Percentiles rank a stretch among this genome's conserved stretches.
Conservation (phyloP, 768 basidiomycete species). For the Hirschioporus abietinus region DNA sequence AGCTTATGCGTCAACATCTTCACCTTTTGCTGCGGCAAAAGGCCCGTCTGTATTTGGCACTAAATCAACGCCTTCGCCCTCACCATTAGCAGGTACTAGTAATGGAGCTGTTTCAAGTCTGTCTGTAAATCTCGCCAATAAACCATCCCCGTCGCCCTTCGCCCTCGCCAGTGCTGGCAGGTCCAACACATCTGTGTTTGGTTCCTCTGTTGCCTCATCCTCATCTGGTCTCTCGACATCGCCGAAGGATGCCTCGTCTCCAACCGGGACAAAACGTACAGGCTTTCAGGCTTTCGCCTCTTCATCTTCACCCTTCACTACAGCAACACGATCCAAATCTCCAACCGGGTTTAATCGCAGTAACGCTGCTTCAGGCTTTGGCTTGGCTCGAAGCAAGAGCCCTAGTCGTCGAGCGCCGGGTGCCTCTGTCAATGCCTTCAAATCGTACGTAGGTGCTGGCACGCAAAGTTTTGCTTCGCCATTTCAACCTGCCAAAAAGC, state of each 20-base stretch:
- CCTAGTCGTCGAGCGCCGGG: conserved; percentile 43
- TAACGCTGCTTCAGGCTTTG: conserved; percentile 21
- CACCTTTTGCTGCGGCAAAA: conserved; percentile 70
- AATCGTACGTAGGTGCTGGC: conserved; percentile 48
- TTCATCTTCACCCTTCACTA: conserved; percentile 45
- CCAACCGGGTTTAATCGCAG: conserved; percentile 35
- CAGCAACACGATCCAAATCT: conserved; percentile 48
- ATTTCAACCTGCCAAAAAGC: conserved; percentile 41
- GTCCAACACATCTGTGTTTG: conserved; percentile 20
- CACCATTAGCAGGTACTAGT: conserved; percentile 18
- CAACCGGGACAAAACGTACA: conserved; percentile 40
- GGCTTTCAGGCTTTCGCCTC: conserved; percentile 57
- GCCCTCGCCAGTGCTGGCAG: conserved; percentile 15
- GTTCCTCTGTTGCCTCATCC: conserved; percentile 14
- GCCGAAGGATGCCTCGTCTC: conserved; percentile 22
- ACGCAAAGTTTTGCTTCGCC: conserved; percentile 38
- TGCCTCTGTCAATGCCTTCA: conserved; percentile 48
- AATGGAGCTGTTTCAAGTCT: conserved; percentile 9
- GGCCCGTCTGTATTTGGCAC: conserved; percentile 50
- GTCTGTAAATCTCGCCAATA: conserved; percentile 12
- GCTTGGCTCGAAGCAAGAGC: conserved; percentile 43
- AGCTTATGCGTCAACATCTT: conserved; percentile 70
- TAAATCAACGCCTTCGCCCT: conserved; percentile 22
- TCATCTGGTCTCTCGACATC: conserved; percentile 13
- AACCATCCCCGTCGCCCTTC: conserved; percentile 11